Evolutionary conservation across 1,284 basidiomycete genomes (phyloP).

Genomic region (Calocybe gambosa): DNA sequence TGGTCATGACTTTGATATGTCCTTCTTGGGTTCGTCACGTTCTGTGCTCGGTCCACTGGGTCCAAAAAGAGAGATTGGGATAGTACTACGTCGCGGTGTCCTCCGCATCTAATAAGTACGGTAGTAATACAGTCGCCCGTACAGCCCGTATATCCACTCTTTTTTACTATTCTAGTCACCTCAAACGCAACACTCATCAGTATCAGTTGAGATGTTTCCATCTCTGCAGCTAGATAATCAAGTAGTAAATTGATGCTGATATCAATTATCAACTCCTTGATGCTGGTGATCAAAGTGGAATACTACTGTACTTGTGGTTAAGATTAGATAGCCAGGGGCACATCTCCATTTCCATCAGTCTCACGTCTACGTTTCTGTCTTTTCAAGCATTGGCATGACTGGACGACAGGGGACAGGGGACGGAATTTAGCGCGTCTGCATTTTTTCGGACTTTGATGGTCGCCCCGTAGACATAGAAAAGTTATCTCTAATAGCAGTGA

Average conservation of each 20-base stretch:
- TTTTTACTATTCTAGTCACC: too few species aligned
- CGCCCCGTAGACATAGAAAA: too few species aligned
- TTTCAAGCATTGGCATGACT: not conserved
- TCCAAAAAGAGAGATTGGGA: too few species aligned
- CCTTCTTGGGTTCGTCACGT: not conserved
- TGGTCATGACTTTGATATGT: not conserved
- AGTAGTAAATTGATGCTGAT: not conserved
- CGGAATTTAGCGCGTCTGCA: not conserved
- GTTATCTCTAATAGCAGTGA: too few species aligned
- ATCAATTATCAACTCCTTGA: not conserved
- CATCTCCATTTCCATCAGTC: not conserved
- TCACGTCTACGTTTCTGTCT: not conserved
- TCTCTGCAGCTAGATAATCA: not conserved
- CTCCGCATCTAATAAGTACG: not conserved
- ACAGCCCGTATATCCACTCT: not conserved
- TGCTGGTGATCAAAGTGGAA: not conserved
- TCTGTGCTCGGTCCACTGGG: not conserved
- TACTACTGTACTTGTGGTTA: not conserved
- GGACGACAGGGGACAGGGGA: not conserved
- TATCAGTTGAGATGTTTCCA: not conserved
- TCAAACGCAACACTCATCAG: not conserved
- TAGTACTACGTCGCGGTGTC: too few species aligned
- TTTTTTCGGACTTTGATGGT: not conserved
- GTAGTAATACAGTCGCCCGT: not conserved
- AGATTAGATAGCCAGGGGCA: not conserved